Percentiles rank a stretch among this genome's conserved stretches.
Conservation (phyloP, 768 basidiomycete genomes). For the Termitomyces sp. region DNA sequence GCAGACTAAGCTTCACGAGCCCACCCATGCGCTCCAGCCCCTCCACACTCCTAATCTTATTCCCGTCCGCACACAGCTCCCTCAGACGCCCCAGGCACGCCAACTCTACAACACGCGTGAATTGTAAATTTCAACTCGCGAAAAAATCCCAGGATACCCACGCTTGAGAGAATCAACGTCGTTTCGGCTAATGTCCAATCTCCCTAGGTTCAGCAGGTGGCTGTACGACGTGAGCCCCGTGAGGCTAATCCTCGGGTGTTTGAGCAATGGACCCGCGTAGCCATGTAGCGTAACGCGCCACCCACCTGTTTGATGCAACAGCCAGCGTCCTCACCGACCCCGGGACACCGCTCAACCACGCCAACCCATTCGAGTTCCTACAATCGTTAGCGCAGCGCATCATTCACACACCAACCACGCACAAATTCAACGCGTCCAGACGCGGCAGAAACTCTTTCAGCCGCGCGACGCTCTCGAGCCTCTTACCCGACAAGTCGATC, state of each 20-base stretch:
- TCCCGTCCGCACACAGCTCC: slow-evolving; percentile 87
- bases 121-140: neutral
- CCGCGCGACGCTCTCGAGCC: slow-evolving; percentile 76
- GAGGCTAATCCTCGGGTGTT: slow-evolving; percentile 42
- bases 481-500: slow-evolving; percentile 72
- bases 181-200: slow-evolving; percentile 88
- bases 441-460: slow-evolving; percentile 86
- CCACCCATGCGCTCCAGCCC: slow-evolving; percentile 78
- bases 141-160: slow-evolving; percentile 39
- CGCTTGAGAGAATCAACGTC: slow-evolving; percentile 83
- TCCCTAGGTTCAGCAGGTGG: slow-evolving; percentile 82
- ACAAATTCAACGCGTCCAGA: slow-evolving; percentile 75
- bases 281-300: too few species aligned
- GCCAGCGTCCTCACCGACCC: slow-evolving; percentile 68
- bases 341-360: slow-evolving; percentile 80
- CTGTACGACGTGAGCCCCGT: slow-evolving; percentile 84
- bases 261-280: too few species aligned
- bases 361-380: slow-evolving; percentile 70
- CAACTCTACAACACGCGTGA: slow-evolving; percentile 51
- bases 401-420: slow-evolving; percentile 26
- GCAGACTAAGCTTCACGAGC: slow-evolving; percentile 78
- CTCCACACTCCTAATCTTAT: slow-evolving; percentile 66
- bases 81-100: slow-evolving; percentile 79
- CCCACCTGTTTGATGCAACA: slow-evolving; percentile 70
- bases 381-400: neutral